Percentiles rank a stretch among this genome's conserved stretches.
These are phyloP conservation scores for Moesziomyces sp. DNA, from an alignment of 1,284 basidiomycete species.

Conservation along the genomic window DNA sequence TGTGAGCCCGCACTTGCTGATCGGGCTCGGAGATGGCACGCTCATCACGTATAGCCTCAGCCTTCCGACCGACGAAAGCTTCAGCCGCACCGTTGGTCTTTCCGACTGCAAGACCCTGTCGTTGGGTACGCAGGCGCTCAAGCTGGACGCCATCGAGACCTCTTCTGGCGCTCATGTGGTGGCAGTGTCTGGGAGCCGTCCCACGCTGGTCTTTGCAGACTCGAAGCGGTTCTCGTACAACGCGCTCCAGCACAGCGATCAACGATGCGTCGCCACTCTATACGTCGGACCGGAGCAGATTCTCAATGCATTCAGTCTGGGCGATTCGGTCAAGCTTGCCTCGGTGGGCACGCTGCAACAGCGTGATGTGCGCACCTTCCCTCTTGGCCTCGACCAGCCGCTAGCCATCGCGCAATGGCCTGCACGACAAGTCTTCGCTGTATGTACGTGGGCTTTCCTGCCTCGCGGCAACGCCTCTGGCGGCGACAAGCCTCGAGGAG, in stretches of 20 bases:
- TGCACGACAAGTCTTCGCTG: slow-evolving; percentile 27
- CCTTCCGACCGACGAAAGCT: slow-evolving; percentile 37
- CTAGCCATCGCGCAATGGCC: slow-evolving; percentile 60
- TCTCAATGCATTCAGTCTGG: slow-evolving; percentile 47
- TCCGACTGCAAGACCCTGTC: slow-evolving; percentile 74
- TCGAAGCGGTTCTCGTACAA: slow-evolving; percentile 61
- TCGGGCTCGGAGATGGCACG: slow-evolving; percentile 82
- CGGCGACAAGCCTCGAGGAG: slow-evolving; percentile 18
- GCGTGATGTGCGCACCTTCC: slow-evolving; percentile 65
- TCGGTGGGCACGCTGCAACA: slow-evolving; percentile 60
- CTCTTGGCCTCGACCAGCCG: slow-evolving; percentile 67
- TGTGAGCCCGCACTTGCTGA: slow-evolving; percentile 73
- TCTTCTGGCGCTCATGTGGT: slow-evolving; percentile 50
- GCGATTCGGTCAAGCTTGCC: slow-evolving; percentile 50
- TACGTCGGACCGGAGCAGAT: slow-evolving; percentile 15
- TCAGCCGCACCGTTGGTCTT: slow-evolving; percentile 53
- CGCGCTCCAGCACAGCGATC: slow-evolving; percentile 56
- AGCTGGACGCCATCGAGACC: slow-evolving; percentile 69
- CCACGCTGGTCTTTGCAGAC: slow-evolving; percentile 60
- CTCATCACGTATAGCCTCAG: slow-evolving; percentile 74
- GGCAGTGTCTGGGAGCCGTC: slow-evolving; percentile 61
- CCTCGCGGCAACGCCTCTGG: slow-evolving; percentile 37
- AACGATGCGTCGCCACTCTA: slow-evolving; percentile 49
- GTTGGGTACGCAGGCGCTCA: slow-evolving; percentile 78
- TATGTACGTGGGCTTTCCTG: slow-evolving; percentile 46